These are phyloP conservation scores for Periconia digitata DNA, from an alignment of 2,329 filamentous ascomycete genomes.

Conservation along the genomic window DNA sequence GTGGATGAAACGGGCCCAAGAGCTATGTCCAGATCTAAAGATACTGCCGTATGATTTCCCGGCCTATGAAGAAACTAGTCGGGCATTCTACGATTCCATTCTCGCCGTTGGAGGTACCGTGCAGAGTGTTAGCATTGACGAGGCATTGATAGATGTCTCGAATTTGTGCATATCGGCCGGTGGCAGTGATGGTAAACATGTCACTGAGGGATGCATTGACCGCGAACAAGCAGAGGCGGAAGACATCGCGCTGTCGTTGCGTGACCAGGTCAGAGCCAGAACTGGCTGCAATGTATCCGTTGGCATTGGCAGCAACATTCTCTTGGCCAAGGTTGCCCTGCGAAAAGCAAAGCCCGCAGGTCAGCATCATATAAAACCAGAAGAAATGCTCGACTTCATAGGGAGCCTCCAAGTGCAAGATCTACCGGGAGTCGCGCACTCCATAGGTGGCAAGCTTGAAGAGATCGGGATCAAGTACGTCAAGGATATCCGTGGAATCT, in stretches of 20 bases:
- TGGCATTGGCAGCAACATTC: slow-evolving; percentile 86
- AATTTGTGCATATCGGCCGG: slow-evolving; percentile 65
- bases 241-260: slow-evolving; percentile 66
- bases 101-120: slow-evolving; percentile 78
- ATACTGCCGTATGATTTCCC: slow-evolving; percentile 95
- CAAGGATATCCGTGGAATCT: slow-evolving; percentile 75
- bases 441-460: slow-evolving; percentile 83
- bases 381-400: slow-evolving; percentile 75
- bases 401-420: slow-evolving; percentile 76
- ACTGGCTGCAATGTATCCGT: slow-evolving; percentile 90
- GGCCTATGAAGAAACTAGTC: slow-evolving; percentile 89
- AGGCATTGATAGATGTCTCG: slow-evolving; percentile 86
- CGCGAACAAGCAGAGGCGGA: slow-evolving; percentile 79
- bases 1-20: slow-evolving; percentile 94
- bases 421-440: slow-evolving; percentile 89
- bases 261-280: slow-evolving; percentile 68
- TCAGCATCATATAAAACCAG: slow-evolving; percentile 83
- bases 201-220: slow-evolving; percentile 69
- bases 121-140: slow-evolving; percentile 96
- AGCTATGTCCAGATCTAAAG: slow-evolving; percentile 81
- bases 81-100: slow-evolving; percentile 83
- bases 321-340: slow-evolving; percentile 88
- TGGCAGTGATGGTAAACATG: slow-evolving; percentile 65
- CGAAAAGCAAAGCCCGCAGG: slow-evolving; percentile 93
- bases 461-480: slow-evolving; percentile 82